These are phyloP conservation scores for Eragrostis tef DNA, from an alignment of 202 grass and related monocot genomes.

Conservation along the genomic window DNA sequence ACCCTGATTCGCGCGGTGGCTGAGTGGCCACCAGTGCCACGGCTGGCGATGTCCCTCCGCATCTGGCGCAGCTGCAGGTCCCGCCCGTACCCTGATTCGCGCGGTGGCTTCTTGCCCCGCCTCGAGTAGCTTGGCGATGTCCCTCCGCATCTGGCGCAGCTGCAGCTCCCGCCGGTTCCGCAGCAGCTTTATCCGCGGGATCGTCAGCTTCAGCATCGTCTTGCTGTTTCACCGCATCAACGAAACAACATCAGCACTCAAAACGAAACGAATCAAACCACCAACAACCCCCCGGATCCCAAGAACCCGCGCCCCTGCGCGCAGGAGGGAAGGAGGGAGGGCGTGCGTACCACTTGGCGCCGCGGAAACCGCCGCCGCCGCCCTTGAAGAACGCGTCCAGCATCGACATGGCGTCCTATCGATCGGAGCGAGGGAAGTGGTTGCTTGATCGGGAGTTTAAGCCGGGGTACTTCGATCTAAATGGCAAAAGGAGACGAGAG, in stretches of 20 bases:
- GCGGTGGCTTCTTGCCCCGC: conserved; percentile 94
- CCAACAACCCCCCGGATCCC: neutral
- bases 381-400: conserved; percentile 83
- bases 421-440: neutral
- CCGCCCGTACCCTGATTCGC: too few relatives aligned
- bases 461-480: conserved; percentile 35
- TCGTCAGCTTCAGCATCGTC: conserved; percentile 94
- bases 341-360: conserved; percentile 71
- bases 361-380: conserved; percentile 63
- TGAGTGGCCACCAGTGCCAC: too few relatives aligned
- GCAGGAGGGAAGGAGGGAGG: neutral
- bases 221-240: conserved; percentile 57
- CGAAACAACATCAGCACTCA: neutral
- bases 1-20: too few relatives aligned
- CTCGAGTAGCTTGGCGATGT: conserved; percentile 97
- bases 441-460: neutral
- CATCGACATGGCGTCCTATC: conserved; percentile 65
- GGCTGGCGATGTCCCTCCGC: too few relatives aligned
- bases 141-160: conserved; percentile 94
- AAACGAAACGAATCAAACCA: neutral
- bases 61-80: too few relatives aligned
- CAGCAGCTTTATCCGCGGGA: conserved; percentile 96
- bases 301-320: neutral
- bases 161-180: conserved; percentile 90
- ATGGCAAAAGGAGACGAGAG: neutral